These are phyloP conservation scores for Coniferiporia sulphurascens DNA, from an alignment of 1,284 basidiomycete species.

Conservation along the genomic window DNA sequence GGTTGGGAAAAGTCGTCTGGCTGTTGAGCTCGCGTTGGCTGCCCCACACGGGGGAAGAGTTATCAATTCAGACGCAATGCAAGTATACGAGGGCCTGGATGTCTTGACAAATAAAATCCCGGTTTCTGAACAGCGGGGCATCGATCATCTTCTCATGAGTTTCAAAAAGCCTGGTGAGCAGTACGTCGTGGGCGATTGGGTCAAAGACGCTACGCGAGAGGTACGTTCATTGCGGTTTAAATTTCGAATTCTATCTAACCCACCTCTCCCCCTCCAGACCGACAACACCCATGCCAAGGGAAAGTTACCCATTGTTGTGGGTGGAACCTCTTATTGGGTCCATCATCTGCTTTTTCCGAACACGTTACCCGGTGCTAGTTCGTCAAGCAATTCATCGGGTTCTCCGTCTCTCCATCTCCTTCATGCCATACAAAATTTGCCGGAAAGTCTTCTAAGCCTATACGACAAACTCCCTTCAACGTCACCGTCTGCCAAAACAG, in stretches of 20 bases:
- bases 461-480: slow-evolving; percentile 50
- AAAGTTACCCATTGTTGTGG: slow-evolving; percentile 84
- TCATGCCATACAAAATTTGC: slow-evolving; percentile 38
- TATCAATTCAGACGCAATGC: slow-evolving; percentile 98
- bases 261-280: slow-evolving; percentile 43
- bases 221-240: slow-evolving; percentile 37
- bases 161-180: slow-evolving; percentile 83
- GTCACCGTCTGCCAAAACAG: slow-evolving; percentile 44
- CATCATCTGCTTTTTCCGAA: slow-evolving; percentile 87
- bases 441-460: slow-evolving; percentile 43
- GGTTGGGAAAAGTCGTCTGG: slow-evolving; percentile 93
- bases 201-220: slow-evolving; percentile 64
- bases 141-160: slow-evolving; percentile 88
- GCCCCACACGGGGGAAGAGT: slow-evolving; percentile 52
- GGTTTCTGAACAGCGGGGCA: slow-evolving; percentile 66
- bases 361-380: slow-evolving; percentile 39
- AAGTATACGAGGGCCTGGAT: slow-evolving; percentile 92
- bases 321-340: slow-evolving; percentile 96
- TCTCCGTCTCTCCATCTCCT: slow-evolving; percentile 34
- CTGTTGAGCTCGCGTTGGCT: slow-evolving; percentile 76
- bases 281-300: slow-evolving; percentile 56
- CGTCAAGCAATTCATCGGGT: slow-evolving; percentile 10
- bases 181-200: slow-evolving; percentile 85
- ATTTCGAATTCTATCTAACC: not conserved
- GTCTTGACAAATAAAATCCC: slow-evolving; percentile 96